Base-by-base conservation (phyloP, 2,329 filamentous ascomycete genomes). In the Teratosphaeria viscida region DNA sequence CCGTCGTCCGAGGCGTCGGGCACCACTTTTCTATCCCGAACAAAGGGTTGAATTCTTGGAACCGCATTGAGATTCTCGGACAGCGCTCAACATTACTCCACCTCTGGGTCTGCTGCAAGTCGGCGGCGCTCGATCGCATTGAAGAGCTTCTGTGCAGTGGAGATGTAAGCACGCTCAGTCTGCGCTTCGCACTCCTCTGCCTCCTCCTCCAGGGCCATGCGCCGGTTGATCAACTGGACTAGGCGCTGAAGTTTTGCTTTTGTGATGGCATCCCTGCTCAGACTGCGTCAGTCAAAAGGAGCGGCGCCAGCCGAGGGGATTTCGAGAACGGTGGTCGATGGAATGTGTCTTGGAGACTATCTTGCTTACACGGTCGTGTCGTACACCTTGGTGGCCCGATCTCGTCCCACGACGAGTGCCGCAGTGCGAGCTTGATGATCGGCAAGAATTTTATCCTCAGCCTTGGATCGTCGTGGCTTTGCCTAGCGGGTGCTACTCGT, bases 211-310 rank as follows among this genome's bases (percentile, higher is more conserved):
- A 66, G 32, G 10, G 62, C 56, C n/a, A 59, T 59, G 55, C 65
- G 65, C 57, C 60, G 59, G 10, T 58, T 53, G 10, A 67, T 57
- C 11, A 70, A 62, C 37, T 62, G 57, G 16, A 62, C 55, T n/a
- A 70, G 60, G 11, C 60, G 62, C 29, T 64, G 59, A 43, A 68
- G 34, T 34, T 67, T 64, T 23, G 67, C 66, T 10, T 59, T 57
- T 63, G 54, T 19, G 3, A 59, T 34, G 12, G 29, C 35, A 14
- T 49, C 55, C 14, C 58, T 63, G 59, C 12, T 27, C 26, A 57
- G 4, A 8, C 2, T 3, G 35, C 14, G 54, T 56, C 54, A 43
- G 35, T 56, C 16, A 8, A 43, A 23, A 23, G 23, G 23, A 23
- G 23, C 23, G 23, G 23, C 23, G 23, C 23, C 23, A 23, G 23